Base-by-base conservation (phyloP, 257 asterid genomes). In the Fraxinus excelsior region DNA sequence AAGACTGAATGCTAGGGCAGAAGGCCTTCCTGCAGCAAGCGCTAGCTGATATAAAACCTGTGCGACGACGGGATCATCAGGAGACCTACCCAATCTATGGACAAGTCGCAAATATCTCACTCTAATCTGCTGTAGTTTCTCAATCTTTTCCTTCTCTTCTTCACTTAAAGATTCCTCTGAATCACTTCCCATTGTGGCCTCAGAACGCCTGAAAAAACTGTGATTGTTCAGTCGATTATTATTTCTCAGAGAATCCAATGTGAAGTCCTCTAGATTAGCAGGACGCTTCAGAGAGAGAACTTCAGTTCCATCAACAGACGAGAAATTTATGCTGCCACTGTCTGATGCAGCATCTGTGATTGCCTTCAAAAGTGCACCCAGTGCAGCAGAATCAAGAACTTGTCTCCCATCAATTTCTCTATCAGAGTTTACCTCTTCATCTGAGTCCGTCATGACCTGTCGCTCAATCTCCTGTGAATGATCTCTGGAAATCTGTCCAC, bases 61-160 rank as follows among this genome's bases (percentile, higher is more conserved):
- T 40, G 83, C 83, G 69, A 88, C 88, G 31, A 85, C 23, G 44
- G 83, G 80, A 88, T 90, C 91, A 67, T 84, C 85, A 71, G 81
- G 80, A 71, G 89, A 82, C 56, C 62, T 53, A 67, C 90, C 86
- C 74, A 93, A 78, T 51, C 80, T 84, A 74, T 72, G 82, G 58
- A 89, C 76, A 78, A 93, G 89, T 80, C 76, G 76, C 82, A 91
- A 76, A 76, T 84, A 91, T 29, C 82, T 90, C 14, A 76, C 83
- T 80, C 81, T 82, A 3, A 87, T 72, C 58, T 76, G 84, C 42
- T 85, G 86, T 79, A 88, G 77, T 69, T 78, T 85, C 80, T 83
- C 89, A 53, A 83, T 86, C 80, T 71, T 67, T 80, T 78, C 65
- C 80, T 72, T 86, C 80, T 89, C 89, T 73, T 53, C 82, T 77